Conservation (phyloP, 176 grass and related monocot genomes). For the Aegilops bicornis region DNA sequence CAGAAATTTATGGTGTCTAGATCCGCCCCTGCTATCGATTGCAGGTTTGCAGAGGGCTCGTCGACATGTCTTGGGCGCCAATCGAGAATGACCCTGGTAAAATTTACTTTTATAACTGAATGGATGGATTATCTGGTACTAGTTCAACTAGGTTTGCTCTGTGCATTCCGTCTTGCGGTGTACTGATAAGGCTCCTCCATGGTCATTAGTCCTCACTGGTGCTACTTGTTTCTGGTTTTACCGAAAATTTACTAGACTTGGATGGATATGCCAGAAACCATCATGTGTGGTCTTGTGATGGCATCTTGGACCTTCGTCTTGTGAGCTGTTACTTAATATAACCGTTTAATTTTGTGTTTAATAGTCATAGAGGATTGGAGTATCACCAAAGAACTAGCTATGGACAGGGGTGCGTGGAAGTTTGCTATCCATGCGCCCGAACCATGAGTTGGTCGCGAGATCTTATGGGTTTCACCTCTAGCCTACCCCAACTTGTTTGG, state of each 20-base stretch:
- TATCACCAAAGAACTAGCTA: too few species aligned
- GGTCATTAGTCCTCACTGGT: not conserved
- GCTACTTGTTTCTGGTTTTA: not conserved
- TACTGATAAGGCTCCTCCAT: not conserved
- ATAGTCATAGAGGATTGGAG: not conserved
- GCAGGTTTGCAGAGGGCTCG: not conserved
- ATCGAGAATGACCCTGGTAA: slow-evolving; percentile 86
- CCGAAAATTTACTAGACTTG: not conserved
- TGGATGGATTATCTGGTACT: not conserved
- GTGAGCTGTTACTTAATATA: not conserved
- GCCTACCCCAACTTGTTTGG: too few species aligned
- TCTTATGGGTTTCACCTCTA: too few species aligned
- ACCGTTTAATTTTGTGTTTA: not conserved
- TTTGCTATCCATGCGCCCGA: too few species aligned
- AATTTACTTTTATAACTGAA: not conserved
- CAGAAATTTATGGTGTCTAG: not conserved
- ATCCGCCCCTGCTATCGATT: not conserved
- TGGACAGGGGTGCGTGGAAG: too few species aligned
- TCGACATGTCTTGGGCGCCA: slow-evolving; percentile 64
- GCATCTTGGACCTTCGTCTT: slow-evolving; percentile 14
- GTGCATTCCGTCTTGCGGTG: not conserved
- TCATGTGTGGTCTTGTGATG: not conserved
- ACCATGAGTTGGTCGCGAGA: too few species aligned
- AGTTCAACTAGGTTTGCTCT: not conserved
- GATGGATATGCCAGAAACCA: not conserved